Evolutionary conservation across 805 yeast species (phyloP), one percentile per base, ranked within the genome.

Genomic region (Suhomyces emberorum): DNA sequence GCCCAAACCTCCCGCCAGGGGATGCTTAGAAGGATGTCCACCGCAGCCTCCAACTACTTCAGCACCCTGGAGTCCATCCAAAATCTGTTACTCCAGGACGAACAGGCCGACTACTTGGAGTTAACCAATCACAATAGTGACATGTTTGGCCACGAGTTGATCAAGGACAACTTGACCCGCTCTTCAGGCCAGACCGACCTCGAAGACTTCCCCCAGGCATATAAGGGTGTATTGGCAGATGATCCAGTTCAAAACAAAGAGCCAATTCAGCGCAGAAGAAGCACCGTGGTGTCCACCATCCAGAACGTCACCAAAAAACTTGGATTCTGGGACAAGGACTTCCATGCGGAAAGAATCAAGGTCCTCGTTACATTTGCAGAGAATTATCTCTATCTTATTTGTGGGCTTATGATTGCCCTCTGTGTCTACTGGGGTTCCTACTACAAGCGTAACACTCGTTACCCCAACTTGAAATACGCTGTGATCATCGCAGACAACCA

Each of bases 371-470:
- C 60, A 3, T 48, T 56, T 32, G 29, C 46, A 4, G 31, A 38
- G n/a, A 59, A 59, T 46, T 60, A 60, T 29, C 21, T 44, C 24
- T 48, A 16, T 38, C 24, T 57, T 33, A 16, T 51, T 10, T 32
- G 51, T 7, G 60, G 61, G 7, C 59, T 61, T 32, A 35, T 48
- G 12, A 30, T 41, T 4, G 52, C 54, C 1, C 47, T 61, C 7
- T 53, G 55, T 34, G 42, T 61, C n/a, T 61, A 59, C 36, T 60
- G 65, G 65, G 65, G 65, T 8, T 42, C 57, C 1, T 60, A 57
- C 43, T 56, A 46, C 25, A 34, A 49, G 22, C 43, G 65, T 14
- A 27, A 40, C 3, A 23, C 43, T 7, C 41, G 55, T 7, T 59
- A 42, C 36, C 44, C 42, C 32, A 41, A 54, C 31, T 32, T 60